Evolutionary conservation across 169 alveolate species (phyloP).

Genomic region (Cryptosporidium baileyi): DNA sequence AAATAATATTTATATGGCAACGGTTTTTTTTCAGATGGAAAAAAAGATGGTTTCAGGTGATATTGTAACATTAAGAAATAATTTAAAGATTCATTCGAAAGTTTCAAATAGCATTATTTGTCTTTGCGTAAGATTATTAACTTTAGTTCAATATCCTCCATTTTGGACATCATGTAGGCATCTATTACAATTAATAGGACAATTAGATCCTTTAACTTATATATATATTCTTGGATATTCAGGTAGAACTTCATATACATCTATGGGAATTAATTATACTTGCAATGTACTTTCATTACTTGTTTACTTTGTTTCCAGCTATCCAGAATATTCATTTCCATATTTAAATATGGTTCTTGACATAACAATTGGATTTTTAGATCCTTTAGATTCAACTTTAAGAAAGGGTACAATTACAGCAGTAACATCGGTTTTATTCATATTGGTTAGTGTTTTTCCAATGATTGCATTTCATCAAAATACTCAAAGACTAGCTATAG

Average conservation of each 20-base stretch:
- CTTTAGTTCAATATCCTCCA: constrained; percentile 60
- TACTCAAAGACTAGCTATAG: constrained; percentile 80
- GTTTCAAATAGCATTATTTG: constrained; percentile 63
- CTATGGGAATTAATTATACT: constrained; percentile 65
- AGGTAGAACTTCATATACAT: constrained; percentile 41
- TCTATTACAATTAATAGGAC: constrained; percentile 58
- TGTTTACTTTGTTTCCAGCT: constrained; percentile 52
- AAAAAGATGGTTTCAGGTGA: not conserved
- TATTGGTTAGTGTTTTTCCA: constrained; percentile 77
- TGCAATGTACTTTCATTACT: constrained; percentile 58
- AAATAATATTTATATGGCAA: constrained; percentile 46
- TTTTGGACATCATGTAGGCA: constrained; percentile 65
- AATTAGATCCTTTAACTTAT: constrained; percentile 48
- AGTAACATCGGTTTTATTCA: constrained; percentile 77
- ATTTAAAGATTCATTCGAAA: not conserved
- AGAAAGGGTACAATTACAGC: constrained; percentile 74
- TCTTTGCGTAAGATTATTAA: constrained; percentile 31
- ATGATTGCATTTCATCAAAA: constrained; percentile 80
- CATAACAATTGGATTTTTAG: constrained; percentile 65
- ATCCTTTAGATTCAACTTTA: constrained; percentile 69
- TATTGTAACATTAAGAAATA: not conserved
- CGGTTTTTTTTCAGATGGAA: constrained; percentile 31
- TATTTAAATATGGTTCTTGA: constrained; percentile 62
- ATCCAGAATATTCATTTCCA: constrained; percentile 63
- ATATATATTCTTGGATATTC: constrained; percentile 56